Percentiles rank a stretch among this genome's conserved stretches.
Conservation (phyloP, 1,284 basidiomycete species). For the Naganishia liquefaciens region DNA sequence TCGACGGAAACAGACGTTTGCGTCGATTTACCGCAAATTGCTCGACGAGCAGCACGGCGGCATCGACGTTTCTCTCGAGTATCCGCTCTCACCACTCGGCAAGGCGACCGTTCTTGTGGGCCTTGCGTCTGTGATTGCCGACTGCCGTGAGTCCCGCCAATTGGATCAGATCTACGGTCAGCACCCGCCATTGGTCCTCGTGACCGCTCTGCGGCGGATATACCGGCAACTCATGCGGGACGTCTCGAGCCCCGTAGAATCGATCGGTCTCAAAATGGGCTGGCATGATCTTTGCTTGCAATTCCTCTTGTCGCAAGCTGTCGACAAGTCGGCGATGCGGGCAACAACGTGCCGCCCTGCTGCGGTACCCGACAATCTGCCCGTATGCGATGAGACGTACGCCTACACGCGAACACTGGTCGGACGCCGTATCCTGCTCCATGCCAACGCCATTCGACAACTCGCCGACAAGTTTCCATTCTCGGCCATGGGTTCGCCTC, state of each 20-base stretch:
- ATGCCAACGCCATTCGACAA: constrained; percentile 33
- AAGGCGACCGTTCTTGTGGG: constrained; percentile 27
- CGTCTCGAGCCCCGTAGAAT: constrained; percentile 7
- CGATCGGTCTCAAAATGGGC: constrained; percentile 21
- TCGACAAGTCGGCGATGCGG: constrained; percentile 19
- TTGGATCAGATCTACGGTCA: constrained; percentile 23
- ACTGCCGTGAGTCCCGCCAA: constrained; percentile 24
- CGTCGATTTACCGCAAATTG: constrained; percentile 28
- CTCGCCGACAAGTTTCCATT: constrained; percentile 31
- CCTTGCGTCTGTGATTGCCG: constrained; percentile 27
- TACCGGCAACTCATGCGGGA: constrained; percentile 19
- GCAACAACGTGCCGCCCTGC: constrained; percentile 21
- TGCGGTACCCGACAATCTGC: constrained; percentile 28
- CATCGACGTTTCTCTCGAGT: constrained; percentile 12
- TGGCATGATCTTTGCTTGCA: constrained; percentile 29
- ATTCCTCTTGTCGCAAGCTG: constrained; percentile 26
- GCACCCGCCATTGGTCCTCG: constrained; percentile 25
- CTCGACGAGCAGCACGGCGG: constrained; percentile 24
- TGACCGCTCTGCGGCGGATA: constrained; percentile 19
- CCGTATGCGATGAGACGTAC: constrained; percentile 23
- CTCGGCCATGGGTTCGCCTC: constrained; percentile 24
- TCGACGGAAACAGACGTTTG: constrained; percentile 24
- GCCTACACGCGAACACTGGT: constrained; percentile 25
- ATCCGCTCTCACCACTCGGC: constrained; percentile 23
- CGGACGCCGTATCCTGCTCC: constrained; percentile 25